Evolutionary conservation across 768 basidiomycete genomes (phyloP), one percentile per base, ranked within the genome.

Genomic region (Kwoniella europaea): DNA sequence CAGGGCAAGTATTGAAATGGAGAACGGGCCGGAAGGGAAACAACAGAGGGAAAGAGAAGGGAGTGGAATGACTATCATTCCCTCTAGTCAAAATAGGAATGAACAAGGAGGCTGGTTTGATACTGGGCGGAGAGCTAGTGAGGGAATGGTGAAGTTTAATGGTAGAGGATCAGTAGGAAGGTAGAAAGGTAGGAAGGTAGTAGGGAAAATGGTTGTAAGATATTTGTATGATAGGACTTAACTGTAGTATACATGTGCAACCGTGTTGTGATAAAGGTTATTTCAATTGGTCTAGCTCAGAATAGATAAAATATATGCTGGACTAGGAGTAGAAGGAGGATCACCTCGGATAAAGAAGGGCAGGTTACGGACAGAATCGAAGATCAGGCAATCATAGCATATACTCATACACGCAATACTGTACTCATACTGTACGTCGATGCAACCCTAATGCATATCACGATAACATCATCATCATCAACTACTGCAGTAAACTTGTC

Each of bases 81-180:
- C 42, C 1, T 12, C 6, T 43, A 61, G 18, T 42, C 15, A 44
- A 1, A 24, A 52, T 52, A 63, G 29, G 16, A 13, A n/a, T n/a
- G 43, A 42, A 41, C n/a, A 20, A 35, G 60, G 27, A 12, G 46
- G 56, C 7, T 61, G 67, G 67, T 63, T 61, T 27, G 67, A 63
- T 22, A 55, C 50, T 24, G 67, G 67, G 7, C 15, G 67, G 59
- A 68, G 67, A 55, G 67, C 58, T 18, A 68, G 67, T 46, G 67
- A 68, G 41, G 67, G 67, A 2, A 63, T 62, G 58, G 67, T 68
- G 29, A 58, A 68, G 16, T 50, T 52, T 27, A 27, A 29, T 54
- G 63, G 44, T 12, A 53, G 44, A 58, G 58, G 44, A 7, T 57
- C 65, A 7, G 42, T 65, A 20, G 53, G 55, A 16, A 29, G 53